These are phyloP conservation scores for Plenodomus biglobosus DNA, from an alignment of 2,329 filamentous ascomycete species.

Conservation along the genomic window DNA sequence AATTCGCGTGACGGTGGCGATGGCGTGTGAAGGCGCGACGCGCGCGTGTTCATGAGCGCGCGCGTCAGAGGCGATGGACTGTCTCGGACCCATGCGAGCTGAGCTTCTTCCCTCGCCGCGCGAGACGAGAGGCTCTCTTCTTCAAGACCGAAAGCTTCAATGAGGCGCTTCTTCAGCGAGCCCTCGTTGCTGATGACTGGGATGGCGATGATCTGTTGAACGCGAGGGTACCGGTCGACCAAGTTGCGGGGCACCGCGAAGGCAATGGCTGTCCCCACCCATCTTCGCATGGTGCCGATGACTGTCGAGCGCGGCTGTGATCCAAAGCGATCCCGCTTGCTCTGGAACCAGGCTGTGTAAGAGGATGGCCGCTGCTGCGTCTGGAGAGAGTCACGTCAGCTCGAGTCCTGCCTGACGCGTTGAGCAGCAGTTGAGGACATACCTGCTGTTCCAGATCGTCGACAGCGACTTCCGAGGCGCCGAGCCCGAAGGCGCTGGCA, in stretches of 20 bases:
- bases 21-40: constrained; percentile 4
- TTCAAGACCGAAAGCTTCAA: constrained; percentile 16
- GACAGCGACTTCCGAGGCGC: constrained; percentile 12
- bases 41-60: constrained; percentile 7
- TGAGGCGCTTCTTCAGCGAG: constrained; percentile 34
- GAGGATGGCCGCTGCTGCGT: too few species aligned
- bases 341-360: too few species aligned
- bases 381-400: constrained; percentile 18
- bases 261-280: too few species aligned
- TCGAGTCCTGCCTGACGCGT: constrained; percentile 5
- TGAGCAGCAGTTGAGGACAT: constrained; percentile 9
- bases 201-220: constrained; percentile 24
- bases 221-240: neutral
- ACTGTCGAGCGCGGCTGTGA: too few species aligned
- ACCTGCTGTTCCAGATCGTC: constrained; percentile 23
- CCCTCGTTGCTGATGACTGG: constrained; percentile 23
- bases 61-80: constrained; percentile 13
- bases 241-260: too few species aligned
- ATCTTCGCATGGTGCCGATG: too few species aligned
- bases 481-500: constrained; percentile 13
- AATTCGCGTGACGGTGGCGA: too few species aligned
- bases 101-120: too few species aligned
- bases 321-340: too few species aligned
- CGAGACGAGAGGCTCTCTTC: too few species aligned
- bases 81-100: too few species aligned